phyloP scores from a whole-genome alignment of 2,329 filamentous ascomycete genomes.

The Leptoxyphium fumago region DNA sequence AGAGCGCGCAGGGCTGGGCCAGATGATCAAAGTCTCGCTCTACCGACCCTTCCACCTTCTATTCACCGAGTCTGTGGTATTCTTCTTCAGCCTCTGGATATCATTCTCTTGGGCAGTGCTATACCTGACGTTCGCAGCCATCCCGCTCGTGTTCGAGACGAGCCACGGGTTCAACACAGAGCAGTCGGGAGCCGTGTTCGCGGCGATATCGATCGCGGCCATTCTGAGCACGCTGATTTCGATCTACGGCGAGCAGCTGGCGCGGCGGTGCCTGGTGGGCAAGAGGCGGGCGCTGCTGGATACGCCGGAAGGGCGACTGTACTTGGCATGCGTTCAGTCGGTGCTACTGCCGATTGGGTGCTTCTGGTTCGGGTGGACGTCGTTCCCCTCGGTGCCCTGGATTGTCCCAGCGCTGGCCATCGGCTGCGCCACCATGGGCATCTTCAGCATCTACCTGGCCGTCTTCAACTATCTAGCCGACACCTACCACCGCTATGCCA shows the following conservation, averaged over 20 bases:
- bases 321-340: constrained; percentile 67
- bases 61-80: constrained; percentile 62
- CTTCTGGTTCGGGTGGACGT: constrained; percentile 67
- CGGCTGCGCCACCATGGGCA: constrained; percentile 64
- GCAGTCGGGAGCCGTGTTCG: constrained; percentile 58
- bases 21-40: constrained; percentile 60
- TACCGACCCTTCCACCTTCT: constrained; percentile 66
- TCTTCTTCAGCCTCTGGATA: constrained; percentile 81
- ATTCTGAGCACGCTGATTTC: constrained; percentile 52
- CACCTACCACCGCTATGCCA: constrained; percentile 71
- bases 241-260: constrained; percentile 14
- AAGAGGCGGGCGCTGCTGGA: constrained; percentile 23
- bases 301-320: constrained; percentile 63
- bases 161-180: constrained; percentile 54
- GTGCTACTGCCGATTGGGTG: constrained; percentile 63
- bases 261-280: constrained; percentile 7
- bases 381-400: constrained; percentile 50
- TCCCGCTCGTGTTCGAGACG: constrained; percentile 60
- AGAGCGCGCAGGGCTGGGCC: constrained; percentile 50
- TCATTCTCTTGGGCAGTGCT: constrained; percentile 81
- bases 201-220: constrained; percentile 53
- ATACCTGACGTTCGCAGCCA: constrained; percentile 68
- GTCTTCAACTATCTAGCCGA: constrained; percentile 91
- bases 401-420: constrained; percentile 57
- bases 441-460: constrained; percentile 73